Conservation (phyloP, 495 filamentous ascomycete species). For the Saxophila tyrrhenica region DNA sequence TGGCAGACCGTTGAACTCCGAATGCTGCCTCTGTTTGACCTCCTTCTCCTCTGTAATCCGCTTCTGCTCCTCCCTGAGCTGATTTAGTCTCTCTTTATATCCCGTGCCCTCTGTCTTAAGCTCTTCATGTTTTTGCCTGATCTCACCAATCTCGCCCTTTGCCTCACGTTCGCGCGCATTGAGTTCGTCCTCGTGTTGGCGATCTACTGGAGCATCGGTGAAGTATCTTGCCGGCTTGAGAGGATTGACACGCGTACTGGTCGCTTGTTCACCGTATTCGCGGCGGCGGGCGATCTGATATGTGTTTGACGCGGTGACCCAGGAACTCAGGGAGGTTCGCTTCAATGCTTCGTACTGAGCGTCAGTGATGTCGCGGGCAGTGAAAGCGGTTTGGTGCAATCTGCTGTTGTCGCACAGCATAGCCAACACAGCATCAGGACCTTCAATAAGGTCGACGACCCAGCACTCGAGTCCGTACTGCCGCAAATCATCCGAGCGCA, state of each 20-base stretch:
- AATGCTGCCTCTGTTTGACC: slow-evolving; percentile 47
- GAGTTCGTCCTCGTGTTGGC: slow-evolving; percentile 42
- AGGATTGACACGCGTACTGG: slow-evolving; percentile 48
- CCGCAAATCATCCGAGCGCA: slow-evolving; percentile 44
- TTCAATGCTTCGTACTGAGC: slow-evolving; percentile 51
- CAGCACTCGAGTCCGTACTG: slow-evolving; percentile 65
- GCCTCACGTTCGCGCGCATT: slow-evolving; percentile 34
- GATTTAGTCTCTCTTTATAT: slow-evolving; percentile 1
- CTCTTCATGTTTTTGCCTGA: not conserved
- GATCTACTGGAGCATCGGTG: slow-evolving; percentile 67
- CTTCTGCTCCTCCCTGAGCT: slow-evolving; percentile 30
- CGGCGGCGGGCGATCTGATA: slow-evolving; percentile 52
- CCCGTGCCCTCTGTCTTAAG: not conserved
- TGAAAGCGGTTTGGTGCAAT: slow-evolving; percentile 56
- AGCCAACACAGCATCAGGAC: slow-evolving; percentile 72
- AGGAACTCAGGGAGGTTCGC: slow-evolving; percentile 40
- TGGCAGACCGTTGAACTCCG: slow-evolving; percentile 54
- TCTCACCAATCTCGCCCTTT: slow-evolving; percentile 27
- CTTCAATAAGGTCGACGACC: slow-evolving; percentile 62
- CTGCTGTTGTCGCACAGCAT: slow-evolving; percentile 65
- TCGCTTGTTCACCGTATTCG: slow-evolving; percentile 62
- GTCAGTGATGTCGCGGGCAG: slow-evolving; percentile 48
- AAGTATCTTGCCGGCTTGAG: slow-evolving; percentile 51
- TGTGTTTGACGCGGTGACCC: slow-evolving; percentile 47
- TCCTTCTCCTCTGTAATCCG: slow-evolving; percentile 42